Conservation (phyloP, 164 flowering plant genomes). For the Litsea cubeba region DNA sequence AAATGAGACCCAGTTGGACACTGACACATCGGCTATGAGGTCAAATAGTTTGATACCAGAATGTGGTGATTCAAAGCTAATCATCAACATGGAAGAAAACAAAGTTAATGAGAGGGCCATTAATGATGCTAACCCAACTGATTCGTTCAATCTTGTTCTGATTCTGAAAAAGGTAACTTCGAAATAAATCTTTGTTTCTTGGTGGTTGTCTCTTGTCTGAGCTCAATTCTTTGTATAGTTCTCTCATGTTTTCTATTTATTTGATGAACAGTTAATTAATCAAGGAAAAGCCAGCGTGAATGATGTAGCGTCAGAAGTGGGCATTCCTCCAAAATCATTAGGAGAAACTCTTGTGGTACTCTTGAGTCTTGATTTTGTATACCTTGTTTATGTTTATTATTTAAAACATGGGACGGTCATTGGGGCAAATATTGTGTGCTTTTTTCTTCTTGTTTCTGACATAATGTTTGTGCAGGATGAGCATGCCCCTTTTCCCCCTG, state of each 20-base stretch:
- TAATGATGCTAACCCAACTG: slow-evolving; percentile 30
- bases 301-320: slow-evolving; percentile 72
- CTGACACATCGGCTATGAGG: slow-evolving; percentile 16
- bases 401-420: not conserved
- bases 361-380: slow-evolving; percentile 11
- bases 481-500: slow-evolving; percentile 30
- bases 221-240: not conserved
- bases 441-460: slow-evolving; percentile 1
- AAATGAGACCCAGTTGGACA: slow-evolving; percentile 19
- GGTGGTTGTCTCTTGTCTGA: not conserved
- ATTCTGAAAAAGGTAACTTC: slow-evolving; percentile 59
- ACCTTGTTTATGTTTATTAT: slow-evolving; percentile 2
- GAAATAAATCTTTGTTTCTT: slow-evolving; percentile 6
- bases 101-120: slow-evolving; percentile 12
- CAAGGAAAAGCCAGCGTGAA: slow-evolving; percentile 56
- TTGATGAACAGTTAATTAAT: slow-evolving; percentile 53
- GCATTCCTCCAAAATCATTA: slow-evolving; percentile 52
- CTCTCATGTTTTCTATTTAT: slow-evolving; percentile 4
- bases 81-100: slow-evolving; percentile 14
- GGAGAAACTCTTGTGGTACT: slow-evolving; percentile 54
- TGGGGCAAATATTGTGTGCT: not conserved
- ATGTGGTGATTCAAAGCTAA: slow-evolving; percentile 25
- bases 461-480: slow-evolving; percentile 42
- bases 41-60: slow-evolving; percentile 21
- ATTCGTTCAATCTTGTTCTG: slow-evolving; percentile 28